Evolutionary conservation across 331 rosid species (phyloP).

Genomic region (Quercus tomentella): DNA sequence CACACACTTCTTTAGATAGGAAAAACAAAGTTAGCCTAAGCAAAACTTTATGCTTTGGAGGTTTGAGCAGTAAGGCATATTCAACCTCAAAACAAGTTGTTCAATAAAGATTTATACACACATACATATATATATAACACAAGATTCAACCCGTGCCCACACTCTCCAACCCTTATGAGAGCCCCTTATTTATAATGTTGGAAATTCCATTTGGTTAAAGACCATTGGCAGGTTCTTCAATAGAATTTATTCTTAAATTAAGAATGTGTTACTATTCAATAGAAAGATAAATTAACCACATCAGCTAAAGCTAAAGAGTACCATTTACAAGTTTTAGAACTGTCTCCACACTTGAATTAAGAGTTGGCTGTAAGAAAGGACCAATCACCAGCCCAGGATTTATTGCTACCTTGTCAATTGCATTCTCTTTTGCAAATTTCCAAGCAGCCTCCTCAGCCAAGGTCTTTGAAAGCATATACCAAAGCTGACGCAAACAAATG

Average conservation of each 20-base stretch:
- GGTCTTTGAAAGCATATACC: constrained; percentile 28
- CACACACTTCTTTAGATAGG: too few species aligned
- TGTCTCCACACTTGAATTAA: neutral
- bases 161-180: too few species aligned
- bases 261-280: neutral
- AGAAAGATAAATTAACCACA: neutral
- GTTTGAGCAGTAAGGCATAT: too few species aligned
- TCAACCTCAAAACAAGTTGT: too few species aligned
- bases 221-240: too few species aligned
- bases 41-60: too few species aligned
- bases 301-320: neutral
- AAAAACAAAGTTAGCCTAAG: too few species aligned
- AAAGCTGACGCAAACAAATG: neutral
- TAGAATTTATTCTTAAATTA: neutral
- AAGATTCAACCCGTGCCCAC: too few species aligned
- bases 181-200: too few species aligned
- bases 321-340: constrained; percentile 6
- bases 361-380: constrained; percentile 26
- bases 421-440: constrained; percentile 25
- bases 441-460: constrained; percentile 39
- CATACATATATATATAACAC: too few species aligned
- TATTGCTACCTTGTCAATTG: constrained; percentile 18
- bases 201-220: too few species aligned
- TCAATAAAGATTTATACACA: too few species aligned
- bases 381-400: constrained; percentile 17